Base-by-base conservation (phyloP, 768 basidiomycete species). In the Arthromyces matolae region DNA sequence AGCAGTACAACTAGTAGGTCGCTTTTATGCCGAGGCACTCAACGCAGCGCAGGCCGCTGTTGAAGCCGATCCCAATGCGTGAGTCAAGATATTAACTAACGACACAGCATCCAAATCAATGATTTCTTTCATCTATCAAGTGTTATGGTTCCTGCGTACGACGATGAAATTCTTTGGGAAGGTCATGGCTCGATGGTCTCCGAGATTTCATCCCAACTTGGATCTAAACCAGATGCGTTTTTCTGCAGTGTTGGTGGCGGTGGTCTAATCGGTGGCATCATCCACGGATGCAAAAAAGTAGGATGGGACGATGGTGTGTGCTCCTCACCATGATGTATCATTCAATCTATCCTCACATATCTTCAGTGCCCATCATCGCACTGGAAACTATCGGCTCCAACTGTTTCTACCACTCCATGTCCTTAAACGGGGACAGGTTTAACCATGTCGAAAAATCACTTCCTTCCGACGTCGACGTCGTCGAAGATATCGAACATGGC, bases 241-340 rank as follows among this genome's bases (percentile, higher is more conserved):
- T 80, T 89, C 50, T 89, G 88, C 58, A 82, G 81, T 43, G 84
- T 89, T 10, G 89, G 89, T 29, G 88, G 88, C 0, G 87, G 75
- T 0, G 86, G 88, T 1, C 65, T 90, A 0, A 64, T 86, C 3
- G 85, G 81, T 8, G 89, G 89, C 0, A 65, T 89, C 37, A 78
- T 88, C 27, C 64, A 71, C 4, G 88, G 88, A n/a, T 88, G 85
- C 55, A 71, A 72, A 42, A 60, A 58, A 2, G 73, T 78, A 2
- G 79, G 76, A 16, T 91, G 89, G 88, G 79, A 84, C 31, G 75
- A 83, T 36, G 82, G 88, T 87, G 51, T 53, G 76, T 39, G 16
- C 24, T 8, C 20, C n/a, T 25, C 12, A 18, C 2, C 18, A 1
- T 19, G 8, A 16, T 14, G 2, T 2, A 16, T 5, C 22, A 16